Percentiles rank a stretch among this genome's conserved stretches.
phyloP scores from a whole-genome alignment of 1,284 basidiomycete species.

The Ustilago trichophora region DNA sequence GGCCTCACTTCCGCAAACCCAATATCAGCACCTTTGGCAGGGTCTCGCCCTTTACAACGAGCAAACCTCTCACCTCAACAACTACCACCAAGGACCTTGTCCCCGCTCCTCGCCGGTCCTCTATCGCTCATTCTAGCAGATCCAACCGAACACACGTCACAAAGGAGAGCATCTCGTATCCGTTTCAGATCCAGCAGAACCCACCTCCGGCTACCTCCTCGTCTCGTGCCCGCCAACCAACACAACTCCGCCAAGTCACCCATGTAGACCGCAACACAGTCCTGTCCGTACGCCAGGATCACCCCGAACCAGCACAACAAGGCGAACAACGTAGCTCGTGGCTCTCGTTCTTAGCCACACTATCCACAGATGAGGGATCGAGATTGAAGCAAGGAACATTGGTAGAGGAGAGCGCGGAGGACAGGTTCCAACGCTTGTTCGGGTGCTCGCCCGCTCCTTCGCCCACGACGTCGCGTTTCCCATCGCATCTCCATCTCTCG shows the following conservation, averaged over 20 bases:
- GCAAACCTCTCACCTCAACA: neutral
- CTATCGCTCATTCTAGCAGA: slow-evolving; percentile 4
- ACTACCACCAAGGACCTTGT: neutral
- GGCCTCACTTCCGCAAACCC: neutral
- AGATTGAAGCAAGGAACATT: too few relatives aligned
- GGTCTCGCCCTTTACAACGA: neutral
- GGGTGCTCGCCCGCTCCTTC: slow-evolving; percentile 33
- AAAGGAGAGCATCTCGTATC: slow-evolving; percentile 40
- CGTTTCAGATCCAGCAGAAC: slow-evolving; percentile 29
- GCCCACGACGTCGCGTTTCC: slow-evolving; percentile 9
- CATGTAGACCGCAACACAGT: slow-evolving; percentile 4
- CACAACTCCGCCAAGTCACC: slow-evolving; percentile 7
- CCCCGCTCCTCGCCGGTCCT: neutral
- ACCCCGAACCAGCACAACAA: neutral
- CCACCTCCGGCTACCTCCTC: slow-evolving; percentile 1
- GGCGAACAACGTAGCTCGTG: slow-evolving; percentile 11
- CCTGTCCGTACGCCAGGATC: neutral
- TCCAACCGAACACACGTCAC: slow-evolving; percentile 8
- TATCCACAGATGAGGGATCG: slow-evolving; percentile 2
- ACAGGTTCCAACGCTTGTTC: slow-evolving; percentile 28
- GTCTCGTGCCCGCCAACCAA: neutral
- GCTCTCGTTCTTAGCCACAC: slow-evolving; percentile 25
- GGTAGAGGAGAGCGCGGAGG: slow-evolving; percentile 13
- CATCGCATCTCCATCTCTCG: neutral
- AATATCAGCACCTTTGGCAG: neutral